Conservation (phyloP, 2,329 filamentous ascomycete species). For the Monilinia aucupariae region DNA sequence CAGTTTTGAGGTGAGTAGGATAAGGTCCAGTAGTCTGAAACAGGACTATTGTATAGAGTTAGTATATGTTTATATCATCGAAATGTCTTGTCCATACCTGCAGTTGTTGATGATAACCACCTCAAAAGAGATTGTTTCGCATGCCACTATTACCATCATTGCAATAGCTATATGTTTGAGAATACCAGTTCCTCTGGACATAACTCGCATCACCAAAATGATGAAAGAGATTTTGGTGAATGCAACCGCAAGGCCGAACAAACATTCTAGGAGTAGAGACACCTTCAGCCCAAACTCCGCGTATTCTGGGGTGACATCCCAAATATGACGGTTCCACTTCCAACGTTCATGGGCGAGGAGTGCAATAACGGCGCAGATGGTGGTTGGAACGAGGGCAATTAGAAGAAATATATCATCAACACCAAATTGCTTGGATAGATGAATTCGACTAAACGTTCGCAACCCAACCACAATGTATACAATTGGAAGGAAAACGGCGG, state of each 20-base stretch:
- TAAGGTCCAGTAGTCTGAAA: constrained; percentile 38
- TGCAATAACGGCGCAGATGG: constrained; percentile 36
- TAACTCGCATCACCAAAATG: constrained; percentile 35
- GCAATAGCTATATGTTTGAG: constrained; percentile 31
- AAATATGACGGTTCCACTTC: constrained; percentile 39
- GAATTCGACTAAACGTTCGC: constrained; percentile 43
- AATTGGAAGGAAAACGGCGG: constrained; percentile 38
- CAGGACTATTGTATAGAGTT: constrained; percentile 30
- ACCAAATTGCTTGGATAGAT: constrained; percentile 42
- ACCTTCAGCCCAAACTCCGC: constrained; percentile 35
- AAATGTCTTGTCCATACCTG: constrained; percentile 29
- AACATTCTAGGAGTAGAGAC: constrained; percentile 37
- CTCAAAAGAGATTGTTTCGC: constrained; percentile 34
- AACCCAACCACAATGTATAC: constrained; percentile 39
- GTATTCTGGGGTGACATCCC: constrained; percentile 37
- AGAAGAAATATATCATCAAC: constrained; percentile 44
- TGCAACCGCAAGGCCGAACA: constrained; percentile 36
- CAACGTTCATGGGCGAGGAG: constrained; percentile 35
- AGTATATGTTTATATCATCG: background rate
- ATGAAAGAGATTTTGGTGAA: constrained; percentile 38
- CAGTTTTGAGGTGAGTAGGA: constrained; percentile 36
- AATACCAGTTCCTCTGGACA: constrained; percentile 34
- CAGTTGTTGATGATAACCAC: constrained; percentile 39
- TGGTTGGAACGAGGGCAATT: constrained; percentile 34
- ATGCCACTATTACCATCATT: constrained; percentile 34